A percentile compares a stretch with the other conserved stretches of the same genome.
Conservation (phyloP, 305 asterid genomes). For the Galium porrigens region DNA sequence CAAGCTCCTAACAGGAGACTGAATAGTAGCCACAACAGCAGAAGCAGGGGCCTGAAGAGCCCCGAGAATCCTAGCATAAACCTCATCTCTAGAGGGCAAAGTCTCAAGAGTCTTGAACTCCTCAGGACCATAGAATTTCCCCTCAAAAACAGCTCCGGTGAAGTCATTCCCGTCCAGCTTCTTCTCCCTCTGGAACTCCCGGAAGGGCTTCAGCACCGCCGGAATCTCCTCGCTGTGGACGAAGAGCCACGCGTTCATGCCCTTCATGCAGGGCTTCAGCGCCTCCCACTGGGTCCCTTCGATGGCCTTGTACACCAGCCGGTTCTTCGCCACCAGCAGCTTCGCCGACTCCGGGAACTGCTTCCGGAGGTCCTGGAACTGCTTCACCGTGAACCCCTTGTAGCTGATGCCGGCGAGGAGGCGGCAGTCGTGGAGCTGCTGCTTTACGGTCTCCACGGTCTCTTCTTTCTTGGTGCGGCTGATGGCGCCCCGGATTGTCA, state of each 20-base stretch:
- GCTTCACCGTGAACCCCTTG: constrained; percentile 68
- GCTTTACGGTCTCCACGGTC: constrained; percentile 57
- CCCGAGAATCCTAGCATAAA: constrained; percentile 55
- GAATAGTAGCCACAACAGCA: constrained; percentile 72
- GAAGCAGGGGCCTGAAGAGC: constrained; percentile 67
- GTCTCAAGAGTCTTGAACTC: constrained; percentile 63
- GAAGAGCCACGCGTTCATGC: constrained; percentile 88
- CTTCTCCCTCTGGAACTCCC: constrained; percentile 67
- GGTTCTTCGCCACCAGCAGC: constrained; percentile 68
- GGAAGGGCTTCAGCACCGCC: constrained; percentile 67
- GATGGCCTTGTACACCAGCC: constrained; percentile 72
- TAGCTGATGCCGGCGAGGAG: constrained; percentile 67
- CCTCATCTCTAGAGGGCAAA: constrained; percentile 63
- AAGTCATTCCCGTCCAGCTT: constrained; percentile 68
- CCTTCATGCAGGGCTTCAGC: constrained; percentile 74
- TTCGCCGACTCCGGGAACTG: constrained; percentile 63
- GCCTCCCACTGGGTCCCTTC: constrained; percentile 80
- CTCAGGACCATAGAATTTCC: constrained; percentile 57
- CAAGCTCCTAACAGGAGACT: constrained; percentile 78
- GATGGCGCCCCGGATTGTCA: constrained; percentile 50
- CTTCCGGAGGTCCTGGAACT: constrained; percentile 52
- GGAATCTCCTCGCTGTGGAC: constrained; percentile 79
- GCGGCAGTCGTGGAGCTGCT: constrained; percentile 52
- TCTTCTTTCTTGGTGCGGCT: constrained; percentile 82
- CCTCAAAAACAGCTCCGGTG: constrained; percentile 77